Percentiles rank a stretch among this genome's conserved stretches.
phyloP scores from a whole-genome alignment of 1,139 yeast genomes.

The Candida smagusa region DNA sequence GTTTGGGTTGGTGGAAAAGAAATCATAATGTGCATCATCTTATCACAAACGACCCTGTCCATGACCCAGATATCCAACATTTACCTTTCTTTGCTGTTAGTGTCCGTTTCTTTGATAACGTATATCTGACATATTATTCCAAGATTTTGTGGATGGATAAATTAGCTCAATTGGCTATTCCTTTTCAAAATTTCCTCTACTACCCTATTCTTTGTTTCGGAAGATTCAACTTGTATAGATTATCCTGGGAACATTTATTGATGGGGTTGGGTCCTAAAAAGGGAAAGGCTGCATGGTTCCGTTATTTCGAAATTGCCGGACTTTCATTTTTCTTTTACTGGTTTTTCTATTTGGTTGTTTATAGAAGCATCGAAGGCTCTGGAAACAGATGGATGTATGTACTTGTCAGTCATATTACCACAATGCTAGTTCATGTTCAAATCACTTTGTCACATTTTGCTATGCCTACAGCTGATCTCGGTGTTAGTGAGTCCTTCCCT shows the following conservation, averaged over 20 bases:
- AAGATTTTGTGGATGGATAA: conserved; percentile 64
- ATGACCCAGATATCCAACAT: conserved; percentile 93
- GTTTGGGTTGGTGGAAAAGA: conserved; percentile 93
- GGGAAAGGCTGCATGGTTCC: conserved; percentile 84
- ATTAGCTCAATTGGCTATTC: conserved; percentile 55
- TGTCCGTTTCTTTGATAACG: conserved; percentile 59
- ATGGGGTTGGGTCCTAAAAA: conserved; percentile 68
- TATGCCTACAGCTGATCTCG: conserved; percentile 86
- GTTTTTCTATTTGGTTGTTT: conserved; percentile 69
- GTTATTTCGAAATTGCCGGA: conserved; percentile 75
- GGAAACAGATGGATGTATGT: conserved; percentile 55
- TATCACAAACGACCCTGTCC: conserved; percentile 85
- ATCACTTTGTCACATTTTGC: conserved; percentile 89
- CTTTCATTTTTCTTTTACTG: conserved; percentile 67
- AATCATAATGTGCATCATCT: conserved; percentile 90
- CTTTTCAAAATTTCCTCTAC: conserved; percentile 66
- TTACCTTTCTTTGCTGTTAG: conserved; percentile 88
- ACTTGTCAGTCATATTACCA: conserved; percentile 71
- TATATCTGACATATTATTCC: conserved; percentile 80
- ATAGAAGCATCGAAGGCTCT: conserved; percentile 48
- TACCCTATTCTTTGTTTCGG: conserved; percentile 82
- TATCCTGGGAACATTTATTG: conserved; percentile 75
- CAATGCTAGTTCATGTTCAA: conserved; percentile 91
- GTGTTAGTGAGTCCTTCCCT: conserved; percentile 76
- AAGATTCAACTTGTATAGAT: conserved; percentile 75